These are phyloP conservation scores for Fusarium heterosporum DNA, from an alignment of 2,329 filamentous ascomycete genomes.

Conservation along the genomic window DNA sequence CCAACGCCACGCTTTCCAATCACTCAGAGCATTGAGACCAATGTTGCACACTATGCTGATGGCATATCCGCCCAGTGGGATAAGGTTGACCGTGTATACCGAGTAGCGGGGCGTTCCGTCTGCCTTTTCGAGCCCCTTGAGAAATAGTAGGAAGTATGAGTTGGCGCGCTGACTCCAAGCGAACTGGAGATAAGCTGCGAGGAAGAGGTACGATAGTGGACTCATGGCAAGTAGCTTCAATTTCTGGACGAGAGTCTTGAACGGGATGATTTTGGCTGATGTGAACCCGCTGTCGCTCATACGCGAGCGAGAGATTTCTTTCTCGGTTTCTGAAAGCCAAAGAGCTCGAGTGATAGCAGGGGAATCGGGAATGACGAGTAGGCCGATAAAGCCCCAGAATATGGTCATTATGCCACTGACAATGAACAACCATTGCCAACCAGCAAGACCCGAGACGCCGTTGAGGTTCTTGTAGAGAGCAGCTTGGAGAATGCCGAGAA, in stretches of 20 bases:
- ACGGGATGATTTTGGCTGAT: slow-evolving; percentile 35
- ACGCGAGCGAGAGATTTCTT: slow-evolving; percentile 23
- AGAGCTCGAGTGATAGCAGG: slow-evolving; percentile 39
- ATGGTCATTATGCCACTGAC: slow-evolving; percentile 39
- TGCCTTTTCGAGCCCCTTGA: slow-evolving; percentile 46
- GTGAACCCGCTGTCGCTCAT: slow-evolving; percentile 38
- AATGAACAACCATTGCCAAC: slow-evolving; percentile 43
- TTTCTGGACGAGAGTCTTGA: slow-evolving; percentile 30
- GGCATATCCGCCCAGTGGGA: slow-evolving; percentile 57
- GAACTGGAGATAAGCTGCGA: slow-evolving; percentile 50
- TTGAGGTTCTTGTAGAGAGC: slow-evolving; percentile 40
- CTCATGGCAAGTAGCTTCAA: slow-evolving; percentile 32
- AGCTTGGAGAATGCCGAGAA: slow-evolving; percentile 41
- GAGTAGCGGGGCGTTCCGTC: slow-evolving; percentile 44
- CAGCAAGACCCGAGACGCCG: slow-evolving; percentile 34
- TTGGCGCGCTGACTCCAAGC: slow-evolving; percentile 53
- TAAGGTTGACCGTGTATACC: slow-evolving; percentile 62
- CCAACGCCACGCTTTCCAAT: slow-evolving; percentile 60
- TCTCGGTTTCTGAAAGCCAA: slow-evolving; percentile 23
- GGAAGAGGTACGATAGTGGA: slow-evolving; percentile 48
- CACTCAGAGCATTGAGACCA: slow-evolving; percentile 65
- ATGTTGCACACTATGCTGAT: slow-evolving; percentile 61
- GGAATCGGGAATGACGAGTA: slow-evolving; percentile 39
- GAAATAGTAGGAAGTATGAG: slow-evolving; percentile 52
- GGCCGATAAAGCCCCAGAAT: slow-evolving; percentile 39